Evolutionary conservation across 2,329 filamentous ascomycete species (phyloP).

Genomic region (Colletotrichum theobromicola): DNA sequence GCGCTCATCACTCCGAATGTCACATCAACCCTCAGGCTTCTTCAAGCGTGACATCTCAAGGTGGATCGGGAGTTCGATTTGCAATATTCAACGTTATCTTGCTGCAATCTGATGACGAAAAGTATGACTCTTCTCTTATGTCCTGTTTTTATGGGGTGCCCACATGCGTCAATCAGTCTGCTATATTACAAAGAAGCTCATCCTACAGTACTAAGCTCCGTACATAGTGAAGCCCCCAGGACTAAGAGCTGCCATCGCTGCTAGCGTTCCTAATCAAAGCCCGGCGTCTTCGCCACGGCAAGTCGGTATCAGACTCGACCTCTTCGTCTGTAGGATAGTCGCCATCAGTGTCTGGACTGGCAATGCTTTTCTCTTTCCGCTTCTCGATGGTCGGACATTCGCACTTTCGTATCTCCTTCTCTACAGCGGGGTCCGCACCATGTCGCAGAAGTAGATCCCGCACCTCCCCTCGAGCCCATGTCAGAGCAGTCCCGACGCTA

Average conservation of each 20-base stretch:
- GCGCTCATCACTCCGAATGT: background rate
- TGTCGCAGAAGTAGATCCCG: background rate
- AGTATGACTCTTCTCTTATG: background rate
- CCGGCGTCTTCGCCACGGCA: background rate
- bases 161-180: background rate
- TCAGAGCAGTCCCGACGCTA: background rate
- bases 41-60: background rate
- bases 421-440: background rate
- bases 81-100: background rate
- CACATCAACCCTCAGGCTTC: rapidly evolving
- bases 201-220: background rate
- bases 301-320: background rate
- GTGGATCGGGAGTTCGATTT: background rate
- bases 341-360: background rate
- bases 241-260: background rate
- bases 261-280: background rate
- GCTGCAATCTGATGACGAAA: no score
- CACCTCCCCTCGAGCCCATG: background rate
- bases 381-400: background rate
- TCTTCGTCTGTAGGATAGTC: background rate
- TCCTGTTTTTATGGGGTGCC: background rate
- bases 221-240: background rate
- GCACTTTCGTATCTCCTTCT: background rate
- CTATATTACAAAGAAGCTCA: background rate
- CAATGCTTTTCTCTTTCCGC: background rate